Evolutionary conservation across 176 grass and related monocot genomes (phyloP), one percentile per base, ranked within the genome.

Genomic region (Paspalum notatum): DNA sequence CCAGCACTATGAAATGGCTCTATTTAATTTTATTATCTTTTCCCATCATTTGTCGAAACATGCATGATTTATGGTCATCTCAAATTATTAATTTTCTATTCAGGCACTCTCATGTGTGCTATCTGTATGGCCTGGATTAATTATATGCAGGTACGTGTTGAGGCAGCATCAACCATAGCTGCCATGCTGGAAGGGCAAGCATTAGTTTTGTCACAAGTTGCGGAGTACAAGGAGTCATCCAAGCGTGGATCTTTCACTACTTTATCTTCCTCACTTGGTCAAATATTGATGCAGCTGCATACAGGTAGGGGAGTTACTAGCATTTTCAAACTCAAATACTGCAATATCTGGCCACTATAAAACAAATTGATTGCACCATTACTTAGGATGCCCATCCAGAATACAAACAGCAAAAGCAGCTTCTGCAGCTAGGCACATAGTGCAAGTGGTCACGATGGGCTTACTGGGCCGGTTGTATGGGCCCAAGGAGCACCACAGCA

Each of bases 251-350:
- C 95, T 78, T 98, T 98, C 85, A 98, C 95, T 54, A 94, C 92
- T 27, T 64, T 98, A 57, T 98, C 92, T 77, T 89, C 77, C 53
- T 98, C 92, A 7, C 87, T 98, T 27, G 95, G 95, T 56, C 90
- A 94, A 89, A 94, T 94, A 66, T 80, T 98, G 56, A 98, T 94
- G 92, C 95, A 98, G 81, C 75, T 98, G 75, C 95, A 98, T 82
- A 92, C 90, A 87, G 92, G 95, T 98, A 83, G 15, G 51, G 45
- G 32, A 67, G 22, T 76, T 65, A 22, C 21, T 65, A 18, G n/a
- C 24, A 47, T 78, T 72, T 75, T 71, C 51, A 71, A 57, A 32
- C 58, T 65, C 49, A 11, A 72, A 37, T 39, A 62, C 41, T 62
- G 0, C 12, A 79, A 72, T 47, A 83, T 87, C 20, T 75, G 7